Conservation (phyloP, 495 filamentous ascomycete genomes). For the Achaetomiella virescens region DNA sequence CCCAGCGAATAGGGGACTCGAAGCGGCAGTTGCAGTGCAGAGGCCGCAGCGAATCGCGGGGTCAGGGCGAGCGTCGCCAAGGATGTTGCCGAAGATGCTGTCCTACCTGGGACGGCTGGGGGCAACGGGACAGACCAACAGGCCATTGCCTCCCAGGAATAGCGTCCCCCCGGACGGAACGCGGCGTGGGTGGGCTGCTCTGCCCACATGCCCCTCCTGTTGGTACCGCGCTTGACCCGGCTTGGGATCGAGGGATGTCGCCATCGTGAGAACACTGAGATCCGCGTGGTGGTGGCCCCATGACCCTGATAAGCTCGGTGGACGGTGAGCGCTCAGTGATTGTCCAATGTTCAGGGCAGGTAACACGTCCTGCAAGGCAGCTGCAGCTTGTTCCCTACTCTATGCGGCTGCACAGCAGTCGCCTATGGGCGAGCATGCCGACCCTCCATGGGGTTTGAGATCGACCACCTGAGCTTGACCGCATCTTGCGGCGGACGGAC, state of each 20-base stretch:
- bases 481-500: too few species aligned
- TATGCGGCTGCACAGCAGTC: background rate
- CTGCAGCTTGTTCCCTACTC: background rate
- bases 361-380: slow-evolving; percentile 7
- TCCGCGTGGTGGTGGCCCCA: slow-evolving; percentile 15
- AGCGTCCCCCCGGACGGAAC: slow-evolving; percentile 7
- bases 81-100: slow-evolving; percentile 8
- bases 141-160: background rate
- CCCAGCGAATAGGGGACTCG: slow-evolving; percentile 11
- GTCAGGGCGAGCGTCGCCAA: slow-evolving; percentile 14
- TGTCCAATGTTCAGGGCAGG: background rate
- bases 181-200: slow-evolving; percentile 1
- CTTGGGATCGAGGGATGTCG: slow-evolving; percentile 7
- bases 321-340: slow-evolving; percentile 16
- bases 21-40: background rate
- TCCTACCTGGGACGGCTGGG: background rate
- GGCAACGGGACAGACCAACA: background rate
- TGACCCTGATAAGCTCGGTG: slow-evolving; percentile 20
- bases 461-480: background rate
- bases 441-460: background rate
- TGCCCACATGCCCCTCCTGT: background rate
- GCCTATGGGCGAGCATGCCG: slow-evolving; percentile 5
- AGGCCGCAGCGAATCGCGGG: slow-evolving; percentile 16
- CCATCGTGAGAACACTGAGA: slow-evolving; percentile 6
- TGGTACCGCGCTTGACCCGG: background rate